Conservation (phyloP, 139 green algal species). For the Raphidocelis subcapitata region DNA sequence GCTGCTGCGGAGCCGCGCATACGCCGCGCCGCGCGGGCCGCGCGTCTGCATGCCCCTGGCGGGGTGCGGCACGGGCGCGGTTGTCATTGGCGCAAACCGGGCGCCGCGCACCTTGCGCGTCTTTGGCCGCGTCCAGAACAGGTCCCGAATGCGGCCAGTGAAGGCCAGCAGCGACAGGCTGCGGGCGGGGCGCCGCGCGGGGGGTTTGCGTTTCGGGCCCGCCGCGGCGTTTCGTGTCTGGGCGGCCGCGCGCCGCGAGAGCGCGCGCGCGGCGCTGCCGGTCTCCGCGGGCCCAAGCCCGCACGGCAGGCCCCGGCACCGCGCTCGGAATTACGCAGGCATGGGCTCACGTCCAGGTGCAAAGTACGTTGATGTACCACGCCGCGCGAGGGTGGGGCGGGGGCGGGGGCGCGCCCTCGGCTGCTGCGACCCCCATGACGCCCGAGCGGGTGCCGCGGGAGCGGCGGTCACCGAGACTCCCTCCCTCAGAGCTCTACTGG, state of each 20-base stretch:
- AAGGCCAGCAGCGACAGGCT: conserved; percentile 28
- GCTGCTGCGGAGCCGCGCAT: too few species aligned
- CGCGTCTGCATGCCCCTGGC: not conserved
- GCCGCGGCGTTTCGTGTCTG: too few species aligned
- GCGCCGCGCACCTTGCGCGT: conserved; percentile 29
- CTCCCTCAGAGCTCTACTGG: too few species aligned
- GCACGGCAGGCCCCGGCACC: too few species aligned
- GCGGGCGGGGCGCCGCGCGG: too few species aligned
- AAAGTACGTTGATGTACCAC: conserved; percentile 25
- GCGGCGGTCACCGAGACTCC: too few species aligned
- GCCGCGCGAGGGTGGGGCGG: not conserved
- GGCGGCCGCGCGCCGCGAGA: not conserved
- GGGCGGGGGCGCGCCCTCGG: too few species aligned
- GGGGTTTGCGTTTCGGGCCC: too few species aligned
- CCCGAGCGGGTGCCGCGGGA: not conserved
- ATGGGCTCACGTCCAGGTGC: conserved; percentile 25
- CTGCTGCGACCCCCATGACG: not conserved
- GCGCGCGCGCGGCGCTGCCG: not conserved
- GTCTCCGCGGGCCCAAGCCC: not conserved
- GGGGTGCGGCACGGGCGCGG: conserved; percentile 4
- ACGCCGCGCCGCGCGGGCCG: too few species aligned
- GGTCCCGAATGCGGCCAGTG: conserved; percentile 64
- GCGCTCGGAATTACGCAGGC: too few species aligned
- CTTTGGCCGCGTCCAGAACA: conserved; percentile 50
- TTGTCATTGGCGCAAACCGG: not conserved